These are phyloP conservation scores for Kwoniella dendrophila DNA, from an alignment of 768 basidiomycete genomes.

Conservation along the genomic window DNA sequence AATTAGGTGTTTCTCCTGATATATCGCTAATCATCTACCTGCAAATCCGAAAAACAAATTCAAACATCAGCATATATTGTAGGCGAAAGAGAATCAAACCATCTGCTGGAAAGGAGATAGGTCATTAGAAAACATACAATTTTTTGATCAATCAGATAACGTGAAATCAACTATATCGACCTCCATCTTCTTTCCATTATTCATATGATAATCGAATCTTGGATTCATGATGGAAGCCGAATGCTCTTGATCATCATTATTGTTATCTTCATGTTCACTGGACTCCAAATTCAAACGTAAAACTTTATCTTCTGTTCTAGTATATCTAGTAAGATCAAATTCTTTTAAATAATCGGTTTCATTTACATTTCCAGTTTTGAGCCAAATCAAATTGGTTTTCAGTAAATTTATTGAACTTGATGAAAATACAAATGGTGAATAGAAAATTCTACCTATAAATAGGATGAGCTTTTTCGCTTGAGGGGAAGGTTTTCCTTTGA, in stretches of 20 bases:
- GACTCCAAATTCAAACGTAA: not conserved
- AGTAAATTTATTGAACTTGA: not conserved
- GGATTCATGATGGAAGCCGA: no score
- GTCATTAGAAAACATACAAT: not conserved
- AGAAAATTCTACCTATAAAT: conserved; percentile 16
- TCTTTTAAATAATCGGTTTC: conserved; percentile 4
- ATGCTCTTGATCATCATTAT: not conserved
- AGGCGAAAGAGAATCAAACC: not conserved
- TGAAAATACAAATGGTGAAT: conserved; percentile 19
- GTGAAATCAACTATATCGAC: not conserved
- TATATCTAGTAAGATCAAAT: not conserved
- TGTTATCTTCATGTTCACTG: not conserved
- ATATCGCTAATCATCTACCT: no score
- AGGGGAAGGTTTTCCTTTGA: no score
- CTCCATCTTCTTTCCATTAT: not conserved
- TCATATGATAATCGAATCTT: not conserved
- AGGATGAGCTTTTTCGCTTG: no score
- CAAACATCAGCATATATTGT: no score
- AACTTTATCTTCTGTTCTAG: not conserved
- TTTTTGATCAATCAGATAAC: no score
- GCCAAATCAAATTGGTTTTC: conserved; percentile 7
- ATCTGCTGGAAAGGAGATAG: not conserved
- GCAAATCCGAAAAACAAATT: no score
- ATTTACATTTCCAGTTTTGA: conserved; percentile 16
- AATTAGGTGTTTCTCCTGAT: no score